Evolutionary conservation across 306 rosid genomes (phyloP).

Genomic region (Casuarina glauca): DNA sequence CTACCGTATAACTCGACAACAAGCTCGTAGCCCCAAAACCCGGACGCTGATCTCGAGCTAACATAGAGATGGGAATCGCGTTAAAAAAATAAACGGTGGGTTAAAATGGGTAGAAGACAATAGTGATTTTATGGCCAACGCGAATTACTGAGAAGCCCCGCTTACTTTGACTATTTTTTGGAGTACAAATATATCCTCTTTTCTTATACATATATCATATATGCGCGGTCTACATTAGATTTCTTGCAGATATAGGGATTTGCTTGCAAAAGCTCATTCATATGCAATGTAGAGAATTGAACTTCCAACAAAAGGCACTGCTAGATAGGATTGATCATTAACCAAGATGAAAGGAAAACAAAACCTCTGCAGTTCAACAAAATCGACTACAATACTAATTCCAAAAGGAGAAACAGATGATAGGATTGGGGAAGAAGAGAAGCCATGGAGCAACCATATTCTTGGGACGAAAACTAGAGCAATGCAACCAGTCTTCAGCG

Average conservation of each 20-base stretch:
- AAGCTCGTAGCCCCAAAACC: no score
- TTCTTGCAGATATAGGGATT: not conserved
- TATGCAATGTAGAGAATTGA: not conserved
- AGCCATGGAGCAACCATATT: constrained; percentile 21
- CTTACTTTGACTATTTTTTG: no score
- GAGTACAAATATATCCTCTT: no score
- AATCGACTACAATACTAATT: not conserved
- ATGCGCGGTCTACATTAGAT: no score
- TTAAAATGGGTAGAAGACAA: no score
- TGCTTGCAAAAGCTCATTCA: not conserved
- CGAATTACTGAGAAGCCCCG: no score
- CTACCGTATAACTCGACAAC: no score
- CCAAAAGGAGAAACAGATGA: not conserved
- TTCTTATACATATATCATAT: no score
- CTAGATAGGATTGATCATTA: not conserved
- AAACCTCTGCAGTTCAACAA: not conserved
- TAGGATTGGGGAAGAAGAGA: not conserved
- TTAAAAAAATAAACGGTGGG: no score
- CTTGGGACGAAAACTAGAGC: not conserved
- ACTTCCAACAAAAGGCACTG: not conserved
- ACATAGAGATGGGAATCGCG: no score
- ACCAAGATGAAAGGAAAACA: not conserved
- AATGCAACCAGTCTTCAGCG: constrained; percentile 20
- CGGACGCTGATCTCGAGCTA: no score
- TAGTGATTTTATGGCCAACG: no score